phyloP scores from a whole-genome alignment of 148 eudicot species.

The Rhododendron kiyosumense region DNA sequence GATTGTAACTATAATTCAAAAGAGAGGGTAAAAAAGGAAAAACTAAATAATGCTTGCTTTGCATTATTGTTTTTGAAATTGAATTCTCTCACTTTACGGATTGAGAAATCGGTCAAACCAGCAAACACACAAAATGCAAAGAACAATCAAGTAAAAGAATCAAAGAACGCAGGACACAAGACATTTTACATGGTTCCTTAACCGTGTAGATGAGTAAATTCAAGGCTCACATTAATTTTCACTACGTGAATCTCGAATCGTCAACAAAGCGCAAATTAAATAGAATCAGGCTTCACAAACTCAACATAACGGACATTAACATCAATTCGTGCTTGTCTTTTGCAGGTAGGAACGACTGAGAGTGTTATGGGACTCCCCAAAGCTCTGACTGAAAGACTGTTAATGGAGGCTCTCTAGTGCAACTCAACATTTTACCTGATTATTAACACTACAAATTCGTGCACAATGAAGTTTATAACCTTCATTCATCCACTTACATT shows the following conservation, averaged over 20 bases:
- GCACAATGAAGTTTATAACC: neutral
- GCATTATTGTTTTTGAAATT: neutral
- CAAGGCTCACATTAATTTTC: too few relatives aligned
- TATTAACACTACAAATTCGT: neutral
- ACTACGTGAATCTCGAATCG: too few relatives aligned
- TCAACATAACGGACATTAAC: neutral
- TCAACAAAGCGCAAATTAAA: too few relatives aligned
- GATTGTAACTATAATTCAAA: too few relatives aligned
- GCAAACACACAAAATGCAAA: too few relatives aligned
- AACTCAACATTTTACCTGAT: neutral
- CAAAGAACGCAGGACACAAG: too few relatives aligned
- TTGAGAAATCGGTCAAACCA: too few relatives aligned
- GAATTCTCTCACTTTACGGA: neutral
- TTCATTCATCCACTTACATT: neutral
- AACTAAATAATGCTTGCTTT: neutral
- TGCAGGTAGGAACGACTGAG: conserved; percentile 79
- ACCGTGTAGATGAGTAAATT: too few relatives aligned
- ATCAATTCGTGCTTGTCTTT: neutral
- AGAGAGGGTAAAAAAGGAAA: neutral
- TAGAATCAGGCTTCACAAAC: too few relatives aligned
- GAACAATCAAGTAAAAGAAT: too few relatives aligned
- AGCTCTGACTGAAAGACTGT: conserved; percentile 63
- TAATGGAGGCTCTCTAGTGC: conserved; percentile 48
- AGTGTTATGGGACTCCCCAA: conserved; percentile 97
- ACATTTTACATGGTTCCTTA: too few relatives aligned